These are phyloP conservation scores for Galerina marginata DNA, from an alignment of 768 basidiomycete genomes.

Conservation along the genomic window DNA sequence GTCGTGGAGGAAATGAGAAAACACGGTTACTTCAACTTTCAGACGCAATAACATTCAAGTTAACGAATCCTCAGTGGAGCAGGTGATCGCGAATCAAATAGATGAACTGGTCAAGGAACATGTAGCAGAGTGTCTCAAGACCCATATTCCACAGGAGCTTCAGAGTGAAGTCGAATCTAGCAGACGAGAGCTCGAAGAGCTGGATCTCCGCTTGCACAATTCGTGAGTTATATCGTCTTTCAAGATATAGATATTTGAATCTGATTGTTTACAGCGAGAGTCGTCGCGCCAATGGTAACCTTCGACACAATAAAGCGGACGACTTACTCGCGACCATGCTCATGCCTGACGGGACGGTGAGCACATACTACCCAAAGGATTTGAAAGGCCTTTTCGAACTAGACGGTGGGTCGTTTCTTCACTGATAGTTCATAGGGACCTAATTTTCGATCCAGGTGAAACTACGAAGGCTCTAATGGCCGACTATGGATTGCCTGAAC, in stretches of 20 bases:
- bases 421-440: background rate
- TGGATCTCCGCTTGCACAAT: conserved; percentile 56
- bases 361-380: conserved; percentile 55
- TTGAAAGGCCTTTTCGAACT: conserved; percentile 55
- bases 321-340: conserved; percentile 52
- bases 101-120: conserved; percentile 55
- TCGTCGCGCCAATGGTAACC: conserved; percentile 54
- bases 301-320: conserved; percentile 47
- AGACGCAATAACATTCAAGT: conserved; percentile 1
- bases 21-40: conserved; percentile 39
- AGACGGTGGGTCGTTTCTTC: conserved; percentile 43
- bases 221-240: conserved; percentile 46
- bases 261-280: conserved; percentile 50
- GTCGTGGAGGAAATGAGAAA: conserved; percentile 49
- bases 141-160: conserved; percentile 51
- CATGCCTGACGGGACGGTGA: conserved; percentile 52
- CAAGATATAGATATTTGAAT: background rate
- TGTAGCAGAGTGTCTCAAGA: conserved; percentile 52
- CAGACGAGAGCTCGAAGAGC: conserved; percentile 49
- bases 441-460: conserved; percentile 27
- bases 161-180: conserved; percentile 53
- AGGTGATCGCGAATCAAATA: conserved; percentile 51
- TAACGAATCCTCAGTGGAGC: conserved; percentile 43
- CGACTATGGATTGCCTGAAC: conserved; percentile 44
- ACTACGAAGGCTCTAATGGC: conserved; percentile 38